A percentile compares a stretch with the other conserved stretches of the same genome.
Evolutionary conservation across 306 rosid species (phyloP).

Genomic region (Dryas octopetala): DNA sequence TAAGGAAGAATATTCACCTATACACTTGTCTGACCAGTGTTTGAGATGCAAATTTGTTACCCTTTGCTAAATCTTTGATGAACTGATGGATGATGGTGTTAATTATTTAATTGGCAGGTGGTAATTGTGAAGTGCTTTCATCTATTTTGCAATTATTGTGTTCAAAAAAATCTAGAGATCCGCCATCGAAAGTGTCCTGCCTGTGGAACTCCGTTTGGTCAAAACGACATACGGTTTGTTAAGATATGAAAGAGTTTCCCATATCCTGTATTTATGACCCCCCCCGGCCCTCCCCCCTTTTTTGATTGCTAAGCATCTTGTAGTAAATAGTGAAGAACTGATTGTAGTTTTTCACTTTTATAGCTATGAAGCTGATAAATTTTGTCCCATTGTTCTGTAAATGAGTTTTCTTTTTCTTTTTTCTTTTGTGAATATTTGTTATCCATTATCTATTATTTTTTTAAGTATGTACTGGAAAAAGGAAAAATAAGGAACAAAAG

Average conservation of each 20-base stretch:
- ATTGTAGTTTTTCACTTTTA: not conserved
- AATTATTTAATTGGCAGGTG: conserved; percentile 56
- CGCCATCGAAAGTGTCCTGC: conserved; percentile 97
- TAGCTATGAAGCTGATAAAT: not conserved
- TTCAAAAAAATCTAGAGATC: conserved; percentile 83
- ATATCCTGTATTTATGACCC: conserved; percentile 7
- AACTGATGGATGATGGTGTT: conserved; percentile 17
- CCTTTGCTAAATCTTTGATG: not conserved
- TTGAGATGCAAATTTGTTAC: not conserved
- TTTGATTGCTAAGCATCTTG: not conserved
- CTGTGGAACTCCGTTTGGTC: conserved; percentile 96
- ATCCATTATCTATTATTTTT: too few species aligned
- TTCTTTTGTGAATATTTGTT: too few species aligned
- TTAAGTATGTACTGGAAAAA: not conserved
- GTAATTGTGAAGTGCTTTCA: conserved; percentile 92
- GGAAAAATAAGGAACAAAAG: not conserved
- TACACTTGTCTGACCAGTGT: not conserved
- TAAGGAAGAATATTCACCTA: conserved; percentile 26
- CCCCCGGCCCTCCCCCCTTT: not conserved
- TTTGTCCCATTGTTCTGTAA: not conserved
- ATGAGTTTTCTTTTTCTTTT: not conserved
- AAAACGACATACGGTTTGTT: conserved; percentile 85
- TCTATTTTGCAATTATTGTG: conserved; percentile 90
- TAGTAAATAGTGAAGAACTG: not conserved
- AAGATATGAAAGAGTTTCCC: conserved; percentile 52